Conservation (phyloP, 805 yeast species). For the Saccharomycopsis sp. region DNA sequence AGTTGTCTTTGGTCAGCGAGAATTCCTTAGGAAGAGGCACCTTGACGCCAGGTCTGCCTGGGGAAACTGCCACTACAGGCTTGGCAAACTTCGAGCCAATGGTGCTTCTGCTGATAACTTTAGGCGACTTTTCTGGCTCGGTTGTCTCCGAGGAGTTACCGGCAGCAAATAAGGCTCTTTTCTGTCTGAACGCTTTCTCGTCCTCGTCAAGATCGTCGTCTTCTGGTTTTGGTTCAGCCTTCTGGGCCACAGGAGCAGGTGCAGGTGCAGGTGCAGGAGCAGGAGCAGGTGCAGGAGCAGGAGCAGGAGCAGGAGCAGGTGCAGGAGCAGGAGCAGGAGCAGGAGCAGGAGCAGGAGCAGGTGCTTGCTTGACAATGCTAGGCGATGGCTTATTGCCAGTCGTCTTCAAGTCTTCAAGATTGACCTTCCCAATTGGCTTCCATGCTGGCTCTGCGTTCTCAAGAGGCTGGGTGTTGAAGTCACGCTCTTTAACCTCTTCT, state of each 20-base stretch:
- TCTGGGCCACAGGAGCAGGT: conserved; percentile 16
- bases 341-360: conserved; percentile 22
- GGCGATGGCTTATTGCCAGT: conserved; percentile 32
- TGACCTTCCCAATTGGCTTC: conserved; percentile 59
- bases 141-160: not conserved
- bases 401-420: conserved; percentile 39
- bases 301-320: conserved; percentile 22
- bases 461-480: conserved; percentile 41
- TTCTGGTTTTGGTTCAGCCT: conserved; percentile 22
- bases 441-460: conserved; percentile 42
- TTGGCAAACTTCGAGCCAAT: conserved; percentile 1
- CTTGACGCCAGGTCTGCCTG: conserved; percentile 11
- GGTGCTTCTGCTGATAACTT: not conserved
- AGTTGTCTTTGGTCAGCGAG: conserved; percentile 29
- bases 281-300: conserved; percentile 23
- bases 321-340: conserved; percentile 21
- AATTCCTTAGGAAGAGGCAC: conserved; percentile 11
- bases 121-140: conserved; percentile 2
- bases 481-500: conserved; percentile 39
- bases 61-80: conserved; percentile 8
- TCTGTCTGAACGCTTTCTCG: conserved; percentile 20
- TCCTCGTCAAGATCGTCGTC: conserved; percentile 20
- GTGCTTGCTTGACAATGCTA: conserved; percentile 30
- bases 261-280: conserved; percentile 14
- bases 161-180: conserved; percentile 16